Evolutionary conservation across 768 basidiomycete genomes (phyloP).

Genomic region (Dentipellis fragilis): DNA sequence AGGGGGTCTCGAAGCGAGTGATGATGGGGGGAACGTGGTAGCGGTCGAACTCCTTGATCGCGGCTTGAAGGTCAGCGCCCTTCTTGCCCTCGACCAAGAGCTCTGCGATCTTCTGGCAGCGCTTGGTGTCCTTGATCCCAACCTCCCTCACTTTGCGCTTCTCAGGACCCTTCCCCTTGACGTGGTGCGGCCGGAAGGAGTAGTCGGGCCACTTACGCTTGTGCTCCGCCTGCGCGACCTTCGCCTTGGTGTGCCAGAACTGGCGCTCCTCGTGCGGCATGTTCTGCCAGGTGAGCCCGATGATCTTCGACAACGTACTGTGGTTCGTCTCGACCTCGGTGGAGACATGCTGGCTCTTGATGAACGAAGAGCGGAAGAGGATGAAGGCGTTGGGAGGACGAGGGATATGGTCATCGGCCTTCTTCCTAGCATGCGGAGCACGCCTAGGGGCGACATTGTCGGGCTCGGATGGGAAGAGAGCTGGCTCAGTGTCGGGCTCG

Average conservation of each 20-base stretch:
- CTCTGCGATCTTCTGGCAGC: slow-evolving; percentile 60
- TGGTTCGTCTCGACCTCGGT: slow-evolving; percentile 75
- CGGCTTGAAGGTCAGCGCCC: slow-evolving; percentile 25
- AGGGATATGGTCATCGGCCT: slow-evolving; percentile 67
- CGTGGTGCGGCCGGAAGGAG: slow-evolving; percentile 57
- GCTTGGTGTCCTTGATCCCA: slow-evolving; percentile 50
- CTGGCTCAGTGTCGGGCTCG: slow-evolving; percentile 29
- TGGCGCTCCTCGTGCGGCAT: slow-evolving; percentile 67
- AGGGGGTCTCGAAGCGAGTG: slow-evolving; percentile 63
- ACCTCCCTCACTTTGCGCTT: slow-evolving; percentile 55
- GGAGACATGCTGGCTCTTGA: slow-evolving; percentile 69
- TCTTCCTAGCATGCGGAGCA: slow-evolving; percentile 55
- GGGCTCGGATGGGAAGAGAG: slow-evolving; percentile 47
- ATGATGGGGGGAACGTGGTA: slow-evolving; percentile 48
- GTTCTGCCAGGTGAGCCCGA: slow-evolving; percentile 75
- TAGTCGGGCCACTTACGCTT: slow-evolving; percentile 69
- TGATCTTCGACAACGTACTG: slow-evolving; percentile 77
- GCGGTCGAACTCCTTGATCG: slow-evolving; percentile 31
- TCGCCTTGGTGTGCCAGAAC: slow-evolving; percentile 71
- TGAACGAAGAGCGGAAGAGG: slow-evolving; percentile 76
- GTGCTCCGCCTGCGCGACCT: slow-evolving; percentile 63
- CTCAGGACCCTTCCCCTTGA: slow-evolving; percentile 29
- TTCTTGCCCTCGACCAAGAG: slow-evolving; percentile 36
- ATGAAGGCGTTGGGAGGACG: slow-evolving; percentile 84
- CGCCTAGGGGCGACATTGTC: slow-evolving; percentile 30